Evolutionary conservation across 1,284 basidiomycete genomes (phyloP).

Genomic region (Albatrellus sp.): DNA sequence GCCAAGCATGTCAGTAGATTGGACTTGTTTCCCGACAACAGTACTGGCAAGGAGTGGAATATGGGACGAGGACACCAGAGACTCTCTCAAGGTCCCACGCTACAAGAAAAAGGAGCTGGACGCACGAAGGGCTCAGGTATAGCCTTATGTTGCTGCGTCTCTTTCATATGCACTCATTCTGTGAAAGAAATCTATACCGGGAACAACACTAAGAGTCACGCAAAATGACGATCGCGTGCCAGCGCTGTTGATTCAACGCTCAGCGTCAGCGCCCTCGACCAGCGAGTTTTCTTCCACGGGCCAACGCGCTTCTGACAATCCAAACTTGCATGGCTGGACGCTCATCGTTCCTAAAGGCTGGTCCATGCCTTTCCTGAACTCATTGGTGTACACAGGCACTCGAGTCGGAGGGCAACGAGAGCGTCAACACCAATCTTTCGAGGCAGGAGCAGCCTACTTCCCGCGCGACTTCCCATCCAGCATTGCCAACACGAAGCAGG

Average conservation of each 20-base stretch:
- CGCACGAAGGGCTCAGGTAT: conserved; percentile 61
- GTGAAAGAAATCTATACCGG: conserved; percentile 61
- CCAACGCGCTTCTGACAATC: conserved; percentile 11
- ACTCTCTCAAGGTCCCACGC: conserved; percentile 42
- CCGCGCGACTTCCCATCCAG: conserved; percentile 72
- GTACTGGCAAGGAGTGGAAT: conserved; percentile 51
- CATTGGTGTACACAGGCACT: conserved; percentile 69
- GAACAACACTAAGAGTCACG: conserved; percentile 50
- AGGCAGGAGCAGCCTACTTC: conserved; percentile 62
- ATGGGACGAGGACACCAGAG: conserved; percentile 55
- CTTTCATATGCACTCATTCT: conserved; percentile 2
- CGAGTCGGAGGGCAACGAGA: conserved; percentile 76
- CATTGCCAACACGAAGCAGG: conserved; percentile 37
- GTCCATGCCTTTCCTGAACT: conserved; percentile 78
- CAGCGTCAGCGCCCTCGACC: conserved; percentile 32
- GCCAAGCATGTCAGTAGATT: conserved; percentile 15
- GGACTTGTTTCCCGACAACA: conserved; percentile 40
- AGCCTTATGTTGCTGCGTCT: conserved; percentile 5
- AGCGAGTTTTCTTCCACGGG: conserved; percentile 13
- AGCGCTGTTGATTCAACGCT: conserved; percentile 71
- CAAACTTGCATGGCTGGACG: conserved; percentile 70
- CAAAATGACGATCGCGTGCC: conserved; percentile 75
- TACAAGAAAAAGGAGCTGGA: conserved; percentile 82
- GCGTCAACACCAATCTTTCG: conserved; percentile 63
- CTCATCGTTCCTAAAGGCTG: conserved; percentile 77